These are phyloP conservation scores for Dichomitus squalens DNA, from an alignment of 1,284 basidiomycete species.

Conservation along the genomic window DNA sequence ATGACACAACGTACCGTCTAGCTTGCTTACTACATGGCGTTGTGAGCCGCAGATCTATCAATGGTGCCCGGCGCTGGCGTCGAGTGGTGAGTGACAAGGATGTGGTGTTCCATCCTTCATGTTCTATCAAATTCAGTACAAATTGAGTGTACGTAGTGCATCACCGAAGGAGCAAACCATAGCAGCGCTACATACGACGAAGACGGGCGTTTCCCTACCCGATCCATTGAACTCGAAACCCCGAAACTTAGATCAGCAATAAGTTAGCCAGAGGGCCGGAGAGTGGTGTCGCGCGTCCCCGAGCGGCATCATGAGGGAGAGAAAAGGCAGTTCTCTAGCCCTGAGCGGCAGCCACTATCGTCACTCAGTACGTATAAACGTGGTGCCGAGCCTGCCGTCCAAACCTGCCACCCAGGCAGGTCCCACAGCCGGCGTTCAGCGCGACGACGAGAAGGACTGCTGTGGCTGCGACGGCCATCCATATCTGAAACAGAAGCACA, in stretches of 20 bases:
- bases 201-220: background rate
- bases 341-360: background rate
- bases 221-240: background rate
- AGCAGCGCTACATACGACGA: background rate
- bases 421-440: constrained; percentile 34
- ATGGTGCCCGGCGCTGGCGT: too few species aligned
- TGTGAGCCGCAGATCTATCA: too few species aligned
- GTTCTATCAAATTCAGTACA: background rate
- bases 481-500: constrained; percentile 25
- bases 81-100: too few species aligned
- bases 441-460: constrained; percentile 27
- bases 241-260: constrained; percentile 15
- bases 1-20: too few species aligned
- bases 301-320: background rate
- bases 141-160: background rate
- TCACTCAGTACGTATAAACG: constrained; percentile 21
- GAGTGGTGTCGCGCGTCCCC: background rate
- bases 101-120: too few species aligned
- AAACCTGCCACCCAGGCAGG: constrained; percentile 31
- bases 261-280: constrained; percentile 1
- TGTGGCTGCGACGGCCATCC: constrained; percentile 34
- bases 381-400: constrained; percentile 23
- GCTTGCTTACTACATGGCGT: too few species aligned
- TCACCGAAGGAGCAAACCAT: background rate
- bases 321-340: background rate